Conservation (phyloP, 2,329 filamentous ascomycete species). For the Mycocentrospora acerina region DNA sequence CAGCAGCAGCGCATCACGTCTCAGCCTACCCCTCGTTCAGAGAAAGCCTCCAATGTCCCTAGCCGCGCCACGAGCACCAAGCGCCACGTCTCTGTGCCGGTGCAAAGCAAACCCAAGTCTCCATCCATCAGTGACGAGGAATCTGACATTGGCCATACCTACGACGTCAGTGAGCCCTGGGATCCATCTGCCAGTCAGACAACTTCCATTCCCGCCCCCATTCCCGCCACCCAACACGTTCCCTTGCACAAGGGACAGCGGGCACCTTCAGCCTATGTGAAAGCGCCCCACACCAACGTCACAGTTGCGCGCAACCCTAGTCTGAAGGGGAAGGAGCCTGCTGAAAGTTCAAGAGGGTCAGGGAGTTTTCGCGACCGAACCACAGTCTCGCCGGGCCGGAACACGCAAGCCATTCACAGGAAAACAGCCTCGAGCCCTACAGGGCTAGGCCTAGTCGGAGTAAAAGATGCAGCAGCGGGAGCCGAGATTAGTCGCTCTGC, state of each 20-base stretch:
- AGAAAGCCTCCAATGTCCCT: constrained; percentile 11
- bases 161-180: constrained; percentile 40
- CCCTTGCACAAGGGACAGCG: constrained; percentile 28
- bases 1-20: constrained; percentile 36
- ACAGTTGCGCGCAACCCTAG: constrained; percentile 23
- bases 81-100: constrained; percentile 39
- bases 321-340: constrained; percentile 36
- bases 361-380: constrained; percentile 37
- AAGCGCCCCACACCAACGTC: constrained; percentile 18
- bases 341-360: constrained; percentile 23
- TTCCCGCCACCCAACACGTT: constrained; percentile 15
- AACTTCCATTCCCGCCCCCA: constrained; percentile 18
- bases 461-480: constrained; percentile 29
- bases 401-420: constrained; percentile 20
- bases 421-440: constrained; percentile 25
- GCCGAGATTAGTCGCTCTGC: constrained; percentile 37
- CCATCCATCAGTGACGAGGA: constrained; percentile 29
- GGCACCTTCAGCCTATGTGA: constrained; percentile 8
- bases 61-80: constrained; percentile 19
- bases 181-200: constrained; percentile 28
- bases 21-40: constrained; percentile 21
- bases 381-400: constrained; percentile 9
- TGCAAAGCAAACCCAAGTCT: constrained; percentile 19
- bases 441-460: constrained; percentile 35
- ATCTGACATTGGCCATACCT: constrained; percentile 27